Base-by-base conservation (phyloP, 768 basidiomycete species). In the Melanogaster broomeanus region DNA sequence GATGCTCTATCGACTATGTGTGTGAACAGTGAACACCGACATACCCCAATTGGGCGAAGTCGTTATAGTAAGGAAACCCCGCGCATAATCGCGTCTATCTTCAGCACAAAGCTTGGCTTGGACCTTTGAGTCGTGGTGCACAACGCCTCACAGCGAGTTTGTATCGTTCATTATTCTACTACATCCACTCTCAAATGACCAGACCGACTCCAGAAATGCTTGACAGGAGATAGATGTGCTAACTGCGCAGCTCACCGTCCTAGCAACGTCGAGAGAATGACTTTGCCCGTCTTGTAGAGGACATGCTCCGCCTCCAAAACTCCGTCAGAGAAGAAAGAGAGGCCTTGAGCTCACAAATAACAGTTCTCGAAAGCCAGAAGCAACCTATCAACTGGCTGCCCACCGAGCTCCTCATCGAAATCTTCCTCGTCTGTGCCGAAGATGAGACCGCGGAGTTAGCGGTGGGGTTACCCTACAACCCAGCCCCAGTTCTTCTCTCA, bases 351-450 rank as follows among this genome's bases (percentile, higher is more conserved):
- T 55, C 57, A 31, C 68, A 64, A 50, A 60, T 65, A 34, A 56
- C 43, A 49, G 63, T 65, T 21, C 65, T 82, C n/a, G 63, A 76
- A 40, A 69, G 65, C 13, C 69, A 74, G 58, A 73, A 67, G 41
- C 66, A 73, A 22, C 80, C 80, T 15, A 71, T 80, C 49, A 74
- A 79, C 53, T 78, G 77, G 74, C 72, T 82, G 41, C 80, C 81
- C 13, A 52, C 70, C 33, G 81, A 82, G 55, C 61, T 81, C 18
- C 72, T 82, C 37, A 56, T 69, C 34, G 68, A 74, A 7, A 70
- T 81, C 45, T 82, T 82, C 52, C 51, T 69, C 47, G 56, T 69
- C 24, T 59, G 61, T 33, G 44, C 56, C 31, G 57, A 61, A 52
- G 64, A 69, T 34, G 58, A 65, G 45, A 57, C 56, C 48, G 30